Base-by-base conservation (phyloP, 2,329 filamentous ascomycete genomes). In the Trichoderma sp. region DNA sequence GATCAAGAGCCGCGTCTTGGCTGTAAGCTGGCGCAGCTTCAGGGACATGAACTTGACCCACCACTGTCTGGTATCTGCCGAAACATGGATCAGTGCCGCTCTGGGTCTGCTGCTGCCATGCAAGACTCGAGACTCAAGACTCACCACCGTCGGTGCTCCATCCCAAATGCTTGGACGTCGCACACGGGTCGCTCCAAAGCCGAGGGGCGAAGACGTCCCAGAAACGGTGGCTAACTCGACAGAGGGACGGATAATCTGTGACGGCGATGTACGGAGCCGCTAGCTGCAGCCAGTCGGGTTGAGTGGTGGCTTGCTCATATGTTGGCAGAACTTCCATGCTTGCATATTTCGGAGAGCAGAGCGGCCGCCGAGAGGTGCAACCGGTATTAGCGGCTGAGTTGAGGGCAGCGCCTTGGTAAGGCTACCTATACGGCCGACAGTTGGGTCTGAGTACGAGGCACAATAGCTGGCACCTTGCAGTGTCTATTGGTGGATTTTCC, bases 131-230 rank as follows among this genome's bases (percentile, higher is more conserved):
- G 37, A 2, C 15, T 42, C 37, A 42, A 35, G 39, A 74, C 81
- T 79, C 68, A 84, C 84, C 83, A 73, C 83, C 76, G 70, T 79
- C 80, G 13, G 80, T 80, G 67, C 82, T 78, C 27, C 84, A 72
- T 6, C 81, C 80, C 9, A 81, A 75, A 1, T 70, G 73, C 69
- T 80, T 77, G 27, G 78, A 77, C 1, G 78, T 74, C 19, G 76
- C 72, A 19, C 87, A 73, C 12, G 85, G 79, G 71, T 87, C 81
- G 69, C 78, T 78, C 86, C 86, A 88, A 19, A 88, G 75, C 5
- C 78, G 80, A 22, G 84, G 83, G 5, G 82, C 82, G 72, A 88
- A 87, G 22, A 81, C 75, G 50, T 71, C 67, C 76, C 83, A 81
- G 71, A 85, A 86, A 10, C 77, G 80, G 48, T 72, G 76, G 57